Evolutionary conservation across 257 asterid species (phyloP).

Genomic region (Solanum ahanhuiri): DNA sequence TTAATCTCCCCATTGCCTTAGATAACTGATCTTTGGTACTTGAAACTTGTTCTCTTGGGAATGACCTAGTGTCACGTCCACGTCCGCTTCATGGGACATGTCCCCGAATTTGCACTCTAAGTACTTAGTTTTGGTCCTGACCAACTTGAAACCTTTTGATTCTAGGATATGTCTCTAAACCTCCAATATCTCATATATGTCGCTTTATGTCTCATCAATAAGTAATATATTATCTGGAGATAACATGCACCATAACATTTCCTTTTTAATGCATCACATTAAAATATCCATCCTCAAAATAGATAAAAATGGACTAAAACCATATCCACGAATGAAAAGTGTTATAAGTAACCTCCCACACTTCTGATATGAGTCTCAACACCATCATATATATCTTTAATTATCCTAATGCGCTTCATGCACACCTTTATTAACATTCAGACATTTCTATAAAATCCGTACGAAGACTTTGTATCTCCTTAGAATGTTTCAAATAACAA

Average conservation of each 20-base stretch:
- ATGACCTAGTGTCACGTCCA: neutral
- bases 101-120: fast-evolving
- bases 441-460: neutral
- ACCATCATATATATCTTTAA: neutral
- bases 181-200: neutral
- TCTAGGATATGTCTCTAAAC: neutral
- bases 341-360: neutral
- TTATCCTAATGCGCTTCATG: neutral
- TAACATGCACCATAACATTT: neutral
- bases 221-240: neutral
- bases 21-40: neutral
- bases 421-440: neutral
- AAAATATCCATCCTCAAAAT: neutral
- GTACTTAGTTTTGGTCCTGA: neutral
- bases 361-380: neutral
- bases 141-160: neutral
- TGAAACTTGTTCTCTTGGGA: neutral
- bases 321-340: neutral
- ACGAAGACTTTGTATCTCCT: neutral
- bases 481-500: neutral
- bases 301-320: neutral
- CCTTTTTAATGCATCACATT: neutral
- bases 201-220: neutral
- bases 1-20: neutral
- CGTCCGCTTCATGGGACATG: neutral